Evolutionary conservation across 768 basidiomycete species (phyloP).

Genomic region (Mrakia frigida): DNA sequence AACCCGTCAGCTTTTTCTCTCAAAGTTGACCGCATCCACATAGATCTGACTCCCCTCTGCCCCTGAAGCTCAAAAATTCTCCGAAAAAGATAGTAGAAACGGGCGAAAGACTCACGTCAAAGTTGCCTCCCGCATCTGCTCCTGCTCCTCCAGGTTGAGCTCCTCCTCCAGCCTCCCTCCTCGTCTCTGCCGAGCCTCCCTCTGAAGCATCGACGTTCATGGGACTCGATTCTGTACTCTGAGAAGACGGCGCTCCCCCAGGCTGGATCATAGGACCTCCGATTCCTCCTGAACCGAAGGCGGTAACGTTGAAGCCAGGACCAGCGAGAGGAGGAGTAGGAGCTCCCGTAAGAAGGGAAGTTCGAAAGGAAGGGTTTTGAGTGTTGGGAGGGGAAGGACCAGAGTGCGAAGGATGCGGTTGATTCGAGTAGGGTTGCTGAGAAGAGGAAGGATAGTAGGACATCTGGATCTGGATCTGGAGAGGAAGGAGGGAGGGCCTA

Average conservation of each 20-base stretch:
- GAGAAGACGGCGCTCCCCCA: neutral
- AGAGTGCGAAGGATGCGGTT: too few relatives aligned
- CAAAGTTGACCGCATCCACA: neutral
- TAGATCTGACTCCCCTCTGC: neutral
- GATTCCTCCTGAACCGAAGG: neutral
- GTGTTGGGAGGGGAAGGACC: neutral
- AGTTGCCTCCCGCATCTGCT: neutral
- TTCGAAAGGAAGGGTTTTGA: conserved; percentile 2
- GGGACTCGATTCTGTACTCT: neutral
- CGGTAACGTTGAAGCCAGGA: neutral
- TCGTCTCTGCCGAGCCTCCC: neutral
- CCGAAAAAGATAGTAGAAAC: too few relatives aligned
- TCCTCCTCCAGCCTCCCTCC: neutral
- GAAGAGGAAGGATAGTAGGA: too few relatives aligned
- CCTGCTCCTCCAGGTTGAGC: neutral
- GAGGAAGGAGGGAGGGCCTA: too few relatives aligned
- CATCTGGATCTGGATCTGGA: too few relatives aligned
- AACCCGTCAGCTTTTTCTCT: neutral
- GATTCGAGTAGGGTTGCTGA: too few relatives aligned
- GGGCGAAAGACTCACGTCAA: neutral
- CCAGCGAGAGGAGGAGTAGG: conserved; percentile 8
- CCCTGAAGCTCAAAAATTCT: neutral
- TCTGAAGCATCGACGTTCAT: conserved; percentile 2
- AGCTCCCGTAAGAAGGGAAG: neutral
- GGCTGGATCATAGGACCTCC: neutral